Evolutionary conservation across 345 rosid genomes (phyloP).

Genomic region (Alliaria petiolata): DNA sequence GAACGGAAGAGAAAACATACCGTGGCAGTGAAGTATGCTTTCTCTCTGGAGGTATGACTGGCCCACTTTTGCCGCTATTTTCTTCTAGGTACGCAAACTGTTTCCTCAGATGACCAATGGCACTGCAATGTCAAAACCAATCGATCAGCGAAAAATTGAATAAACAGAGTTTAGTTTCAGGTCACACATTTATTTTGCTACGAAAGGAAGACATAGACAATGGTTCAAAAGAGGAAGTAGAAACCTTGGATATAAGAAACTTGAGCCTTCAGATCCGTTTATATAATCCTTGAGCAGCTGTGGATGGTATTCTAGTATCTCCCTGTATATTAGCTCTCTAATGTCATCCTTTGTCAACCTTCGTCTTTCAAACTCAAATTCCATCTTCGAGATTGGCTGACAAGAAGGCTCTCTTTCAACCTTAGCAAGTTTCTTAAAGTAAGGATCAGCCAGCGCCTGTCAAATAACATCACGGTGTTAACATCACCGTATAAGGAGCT

Average conservation of each 20-base stretch:
- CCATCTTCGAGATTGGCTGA: conserved; percentile 83
- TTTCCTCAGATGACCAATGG: conserved; percentile 82
- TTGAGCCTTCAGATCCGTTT: conserved; percentile 77
- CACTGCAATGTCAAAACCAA: conserved; percentile 51
- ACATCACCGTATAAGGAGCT: background rate
- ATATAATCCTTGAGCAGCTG: conserved; percentile 88
- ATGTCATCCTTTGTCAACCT: conserved; percentile 87
- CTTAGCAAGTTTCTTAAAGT: conserved; percentile 86
- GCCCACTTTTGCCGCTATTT: conserved; percentile 79
- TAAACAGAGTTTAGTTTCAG: background rate
- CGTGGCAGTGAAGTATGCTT: conserved; percentile 65
- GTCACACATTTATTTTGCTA: background rate
- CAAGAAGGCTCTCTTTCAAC: conserved; percentile 95
- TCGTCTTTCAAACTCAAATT: conserved; percentile 95
- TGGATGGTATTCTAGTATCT: conserved; percentile 94
- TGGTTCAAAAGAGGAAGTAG: background rate
- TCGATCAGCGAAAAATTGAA: background rate
- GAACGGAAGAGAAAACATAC: conserved; percentile 14
- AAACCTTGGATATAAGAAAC: conserved; percentile 94
- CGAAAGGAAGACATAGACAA: background rate
- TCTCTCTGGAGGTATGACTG: conserved; percentile 83
- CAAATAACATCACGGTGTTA: background rate
- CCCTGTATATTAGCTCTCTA: conserved; percentile 77
- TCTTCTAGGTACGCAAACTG: conserved; percentile 95
- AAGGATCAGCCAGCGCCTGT: conserved; percentile 93